Evolutionary conservation across 257 asterid genomes (phyloP).

Genomic region (Fraxinus cuspidata): DNA sequence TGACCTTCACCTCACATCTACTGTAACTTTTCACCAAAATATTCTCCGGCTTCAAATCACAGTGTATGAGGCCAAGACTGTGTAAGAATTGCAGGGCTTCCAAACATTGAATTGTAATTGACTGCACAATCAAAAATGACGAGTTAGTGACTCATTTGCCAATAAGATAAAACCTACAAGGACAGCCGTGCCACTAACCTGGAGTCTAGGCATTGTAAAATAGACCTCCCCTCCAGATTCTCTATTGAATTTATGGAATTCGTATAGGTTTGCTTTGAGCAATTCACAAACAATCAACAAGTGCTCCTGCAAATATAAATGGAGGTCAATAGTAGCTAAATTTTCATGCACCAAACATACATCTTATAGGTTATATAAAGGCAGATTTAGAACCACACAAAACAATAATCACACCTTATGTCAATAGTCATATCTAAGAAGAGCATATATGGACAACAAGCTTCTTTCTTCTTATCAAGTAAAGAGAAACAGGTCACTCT

Average conservation of each 20-base stretch:
- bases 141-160: conserved; percentile 26
- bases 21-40: conserved; percentile 98
- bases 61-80: conserved; percentile 92
- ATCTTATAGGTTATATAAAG: neutral
- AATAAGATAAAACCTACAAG: conserved; percentile 22
- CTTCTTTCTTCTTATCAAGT: no score
- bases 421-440: no score
- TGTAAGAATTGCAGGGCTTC: conserved; percentile 94
- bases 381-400: neutral
- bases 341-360: conserved; percentile 18
- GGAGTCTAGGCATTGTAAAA: conserved; percentile 97
- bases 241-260: conserved; percentile 92
- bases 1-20: conserved; percentile 97
- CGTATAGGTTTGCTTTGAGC: conserved; percentile 93
- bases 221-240: conserved; percentile 99
- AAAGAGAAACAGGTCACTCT: no score
- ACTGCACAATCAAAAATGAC: conserved; percentile 53
- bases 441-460: no score
- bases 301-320: conserved; percentile 71
- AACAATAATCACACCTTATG: conserved; percentile 1
- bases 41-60: conserved; percentile 97
- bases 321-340: conserved; percentile 8
- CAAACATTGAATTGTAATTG: conserved; percentile 95
- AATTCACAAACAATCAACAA: conserved; percentile 94
- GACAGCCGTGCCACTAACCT: conserved; percentile 53